phyloP scores from a whole-genome alignment of 352 stramenopile species.

The Hyaloperonospora brassicae region DNA sequence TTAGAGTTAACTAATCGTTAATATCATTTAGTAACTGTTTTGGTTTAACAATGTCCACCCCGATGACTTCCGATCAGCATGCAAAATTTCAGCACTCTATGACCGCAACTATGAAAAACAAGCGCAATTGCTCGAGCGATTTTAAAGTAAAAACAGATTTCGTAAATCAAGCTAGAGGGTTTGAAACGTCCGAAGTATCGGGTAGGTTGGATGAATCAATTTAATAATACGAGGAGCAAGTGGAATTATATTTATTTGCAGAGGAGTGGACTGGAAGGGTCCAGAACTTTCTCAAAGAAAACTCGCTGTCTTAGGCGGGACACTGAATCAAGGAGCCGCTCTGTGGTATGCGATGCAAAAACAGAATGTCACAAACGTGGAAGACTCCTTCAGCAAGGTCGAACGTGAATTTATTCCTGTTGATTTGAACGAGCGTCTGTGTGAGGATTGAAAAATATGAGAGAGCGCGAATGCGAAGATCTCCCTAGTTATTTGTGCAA shows the following conservation, averaged over 20 bases:
- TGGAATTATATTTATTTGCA: conserved; percentile 12
- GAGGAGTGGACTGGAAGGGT: conserved; percentile 7
- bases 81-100: too few relatives aligned
- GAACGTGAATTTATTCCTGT: conserved; percentile 8
- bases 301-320: too few relatives aligned
- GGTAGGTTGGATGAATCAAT: background rate
- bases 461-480: conserved; percentile 3
- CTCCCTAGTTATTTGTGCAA: too few relatives aligned
- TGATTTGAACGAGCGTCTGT: too few relatives aligned
- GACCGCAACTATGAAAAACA: too few relatives aligned
- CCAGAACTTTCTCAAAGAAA: background rate
- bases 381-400: conserved; percentile 7
- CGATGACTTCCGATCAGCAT: too few relatives aligned
- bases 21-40: too few relatives aligned
- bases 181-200: background rate
- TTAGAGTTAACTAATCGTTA: too few relatives aligned
- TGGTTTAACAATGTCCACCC: too few relatives aligned
- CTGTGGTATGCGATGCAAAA: conserved; percentile 13
- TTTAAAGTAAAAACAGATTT: background rate
- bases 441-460: conserved; percentile 3
- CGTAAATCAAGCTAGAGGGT: background rate
- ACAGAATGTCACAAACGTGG: too few relatives aligned
- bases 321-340: conserved; percentile 8
- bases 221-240: conserved; percentile 3
- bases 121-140: too few relatives aligned